Conservation (phyloP, 2,329 filamentous ascomycete genomes). For the Elsinoe fawcettii region DNA sequence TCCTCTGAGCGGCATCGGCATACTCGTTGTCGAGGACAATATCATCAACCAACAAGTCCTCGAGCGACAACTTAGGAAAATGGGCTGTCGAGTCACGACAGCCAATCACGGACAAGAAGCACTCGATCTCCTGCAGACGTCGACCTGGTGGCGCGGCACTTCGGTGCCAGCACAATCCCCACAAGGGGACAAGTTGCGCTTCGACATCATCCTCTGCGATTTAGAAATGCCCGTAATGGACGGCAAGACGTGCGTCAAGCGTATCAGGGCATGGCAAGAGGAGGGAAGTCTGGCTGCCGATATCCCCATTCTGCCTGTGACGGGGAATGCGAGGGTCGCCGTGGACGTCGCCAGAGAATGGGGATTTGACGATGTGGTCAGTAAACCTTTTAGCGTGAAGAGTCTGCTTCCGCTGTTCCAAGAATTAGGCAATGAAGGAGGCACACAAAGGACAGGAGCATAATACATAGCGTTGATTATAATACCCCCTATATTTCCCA, state of each 20-base stretch:
- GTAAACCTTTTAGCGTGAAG: constrained; percentile 36
- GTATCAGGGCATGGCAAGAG: constrained; percentile 61
- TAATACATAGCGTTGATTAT: background rate
- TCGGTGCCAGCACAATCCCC: background rate
- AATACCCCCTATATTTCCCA: background rate
- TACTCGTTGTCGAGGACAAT: constrained; percentile 23
- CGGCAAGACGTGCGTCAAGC: constrained; percentile 63
- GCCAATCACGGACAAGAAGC: constrained; percentile 17
- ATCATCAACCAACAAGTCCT: constrained; percentile 17
- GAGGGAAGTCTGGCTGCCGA: constrained; percentile 48
- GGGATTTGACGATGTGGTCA: constrained; percentile 52
- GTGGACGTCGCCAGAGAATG: constrained; percentile 59
- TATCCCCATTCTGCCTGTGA: constrained; percentile 73
- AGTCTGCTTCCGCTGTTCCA: background rate
- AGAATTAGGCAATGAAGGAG: background rate
- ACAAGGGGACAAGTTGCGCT: constrained; percentile 14
- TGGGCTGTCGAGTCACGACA: constrained; percentile 14
- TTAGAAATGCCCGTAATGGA: constrained; percentile 79
- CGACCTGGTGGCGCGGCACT: constrained; percentile 32
- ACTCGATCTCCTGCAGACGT: constrained; percentile 30
- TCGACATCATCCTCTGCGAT: constrained; percentile 61
- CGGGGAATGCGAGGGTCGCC: constrained; percentile 60
- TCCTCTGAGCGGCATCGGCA: constrained; percentile 22
- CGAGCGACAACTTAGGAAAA: constrained; percentile 13
- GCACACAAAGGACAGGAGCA: too few relatives aligned